These are phyloP conservation scores for Entelexis paramagnoliae DNA, from an alignment of 1,139 yeast species.

Conservation along the genomic window DNA sequence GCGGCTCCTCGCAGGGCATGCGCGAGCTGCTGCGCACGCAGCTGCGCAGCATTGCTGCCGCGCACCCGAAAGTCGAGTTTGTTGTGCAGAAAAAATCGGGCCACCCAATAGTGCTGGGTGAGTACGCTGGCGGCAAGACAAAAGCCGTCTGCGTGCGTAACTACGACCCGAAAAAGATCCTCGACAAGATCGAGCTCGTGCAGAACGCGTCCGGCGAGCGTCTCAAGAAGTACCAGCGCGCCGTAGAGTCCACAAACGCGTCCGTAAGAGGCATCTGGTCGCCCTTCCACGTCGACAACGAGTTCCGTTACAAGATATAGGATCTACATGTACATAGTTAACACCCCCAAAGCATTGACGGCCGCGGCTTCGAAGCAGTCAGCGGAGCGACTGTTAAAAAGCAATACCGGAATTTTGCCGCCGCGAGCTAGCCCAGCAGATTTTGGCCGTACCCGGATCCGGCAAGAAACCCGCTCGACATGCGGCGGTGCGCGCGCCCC, in stretches of 20 bases:
- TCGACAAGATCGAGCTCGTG: constrained; percentile 44
- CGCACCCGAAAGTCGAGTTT: constrained; percentile 60
- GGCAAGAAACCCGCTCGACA: no score
- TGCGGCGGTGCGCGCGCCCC: no score
- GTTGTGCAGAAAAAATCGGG: constrained; percentile 62
- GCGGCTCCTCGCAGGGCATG: constrained; percentile 85
- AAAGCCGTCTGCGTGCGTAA: constrained; percentile 58
- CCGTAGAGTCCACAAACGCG: constrained; percentile 67
- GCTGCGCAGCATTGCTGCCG: constrained; percentile 47
- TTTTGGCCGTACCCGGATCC: no score
- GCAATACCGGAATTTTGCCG: no score
- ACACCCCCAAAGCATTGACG: not conserved
- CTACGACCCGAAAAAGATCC: constrained; percentile 43
- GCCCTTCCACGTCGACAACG: constrained; percentile 73
- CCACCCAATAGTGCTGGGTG: constrained; percentile 69
- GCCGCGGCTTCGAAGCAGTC: no score
- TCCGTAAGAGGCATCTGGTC: constrained; percentile 98
- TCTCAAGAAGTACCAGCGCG: constrained; percentile 52
- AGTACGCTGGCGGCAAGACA: constrained; percentile 41
- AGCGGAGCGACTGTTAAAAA: no score
- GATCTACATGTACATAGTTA: not conserved
- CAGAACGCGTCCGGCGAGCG: constrained; percentile 53
- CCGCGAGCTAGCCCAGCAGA: no score
- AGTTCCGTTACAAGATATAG: constrained; percentile 56
- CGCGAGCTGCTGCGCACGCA: constrained; percentile 54